Conservation (phyloP, 768 basidiomycete species). For the Boletus reticuloceps region DNA sequence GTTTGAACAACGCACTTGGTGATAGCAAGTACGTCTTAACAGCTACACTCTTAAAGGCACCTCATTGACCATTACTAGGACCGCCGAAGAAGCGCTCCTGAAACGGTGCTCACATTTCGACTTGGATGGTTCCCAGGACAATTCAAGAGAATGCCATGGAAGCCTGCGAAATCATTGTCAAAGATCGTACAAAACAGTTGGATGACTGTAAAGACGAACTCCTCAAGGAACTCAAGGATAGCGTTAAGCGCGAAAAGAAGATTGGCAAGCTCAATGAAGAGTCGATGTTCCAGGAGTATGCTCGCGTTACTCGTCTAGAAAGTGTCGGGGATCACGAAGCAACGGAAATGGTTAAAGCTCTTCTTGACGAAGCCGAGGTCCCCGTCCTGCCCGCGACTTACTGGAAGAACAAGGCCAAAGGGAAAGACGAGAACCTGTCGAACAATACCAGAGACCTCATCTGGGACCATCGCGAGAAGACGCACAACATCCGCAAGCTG, state of each 20-base stretch:
- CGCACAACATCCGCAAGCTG: slow-evolving; percentile 80
- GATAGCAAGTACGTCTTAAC: slow-evolving; percentile 65
- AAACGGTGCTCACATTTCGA: slow-evolving; percentile 97
- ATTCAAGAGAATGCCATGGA: slow-evolving; percentile 76
- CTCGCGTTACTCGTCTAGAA: slow-evolving; percentile 63
- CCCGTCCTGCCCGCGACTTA: slow-evolving; percentile 29
- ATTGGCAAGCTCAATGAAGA: slow-evolving; percentile 63
- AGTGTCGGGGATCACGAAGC: slow-evolving; percentile 77
- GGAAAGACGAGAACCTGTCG: slow-evolving; percentile 54
- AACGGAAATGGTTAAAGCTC: slow-evolving; percentile 51
- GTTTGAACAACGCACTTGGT: slow-evolving; percentile 83
- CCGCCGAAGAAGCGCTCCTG: slow-evolving; percentile 88
- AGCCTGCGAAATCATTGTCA: slow-evolving; percentile 89
- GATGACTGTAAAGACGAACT: slow-evolving; percentile 78
- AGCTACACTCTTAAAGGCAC: not conserved
- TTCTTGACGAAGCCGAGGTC: slow-evolving; percentile 63
- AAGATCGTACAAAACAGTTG: slow-evolving; percentile 75
- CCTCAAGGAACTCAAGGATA: slow-evolving; percentile 58
- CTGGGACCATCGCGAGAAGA: slow-evolving; percentile 85
- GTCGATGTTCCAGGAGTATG: slow-evolving; percentile 77
- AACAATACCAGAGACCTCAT: slow-evolving; percentile 58
- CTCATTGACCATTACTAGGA: slow-evolving; percentile 39
- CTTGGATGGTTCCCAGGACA: slow-evolving; percentile 55
- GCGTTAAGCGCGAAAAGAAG: slow-evolving; percentile 65
- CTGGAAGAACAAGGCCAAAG: slow-evolving; percentile 44